Percentiles rank a stretch among this genome's conserved stretches.
Evolutionary conservation across 2,329 filamentous ascomycete species (phyloP).

Genomic region (Pyricularia sp.): DNA sequence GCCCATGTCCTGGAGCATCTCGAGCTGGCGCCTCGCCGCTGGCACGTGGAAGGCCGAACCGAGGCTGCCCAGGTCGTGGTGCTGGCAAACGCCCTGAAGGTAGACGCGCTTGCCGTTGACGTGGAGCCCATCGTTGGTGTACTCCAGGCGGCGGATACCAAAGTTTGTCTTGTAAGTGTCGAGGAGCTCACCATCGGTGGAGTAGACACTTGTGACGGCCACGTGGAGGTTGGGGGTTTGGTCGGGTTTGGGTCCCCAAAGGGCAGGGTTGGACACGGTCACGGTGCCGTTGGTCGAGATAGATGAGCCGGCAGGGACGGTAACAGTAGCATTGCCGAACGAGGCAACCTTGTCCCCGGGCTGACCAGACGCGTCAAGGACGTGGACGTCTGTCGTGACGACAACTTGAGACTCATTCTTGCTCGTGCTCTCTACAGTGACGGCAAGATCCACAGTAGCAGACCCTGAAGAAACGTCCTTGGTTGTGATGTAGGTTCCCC

Average conservation of each 20-base stretch:
- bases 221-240: constrained; percentile 34
- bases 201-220: constrained; percentile 26
- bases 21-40: constrained; percentile 33
- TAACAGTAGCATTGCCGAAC: constrained; percentile 19
- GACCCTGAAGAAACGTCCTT: constrained; percentile 27
- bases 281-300: constrained; percentile 20
- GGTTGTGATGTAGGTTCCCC: constrained; percentile 35
- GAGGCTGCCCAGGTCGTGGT: constrained; percentile 36
- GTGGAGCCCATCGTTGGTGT: constrained; percentile 25
- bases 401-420: constrained; percentile 18
- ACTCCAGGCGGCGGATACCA: constrained; percentile 31
- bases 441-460: constrained; percentile 28
- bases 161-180: constrained; percentile 34
- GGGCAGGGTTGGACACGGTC: constrained; percentile 22
- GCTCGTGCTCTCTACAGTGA: constrained; percentile 33
- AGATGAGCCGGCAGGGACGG: constrained; percentile 18
- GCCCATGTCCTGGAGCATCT: constrained; percentile 36
- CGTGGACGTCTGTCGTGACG: constrained; percentile 26
- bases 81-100: constrained; percentile 34
- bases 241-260: constrained; percentile 34
- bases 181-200: constrained; percentile 11
- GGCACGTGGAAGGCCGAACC: constrained; percentile 36
- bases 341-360: constrained; percentile 17
- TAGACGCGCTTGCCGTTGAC: constrained; percentile 31
- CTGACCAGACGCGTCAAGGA: constrained; percentile 20